phyloP scores from a whole-genome alignment of 2,329 filamentous ascomycete species.

The Fusarium luffae region DNA sequence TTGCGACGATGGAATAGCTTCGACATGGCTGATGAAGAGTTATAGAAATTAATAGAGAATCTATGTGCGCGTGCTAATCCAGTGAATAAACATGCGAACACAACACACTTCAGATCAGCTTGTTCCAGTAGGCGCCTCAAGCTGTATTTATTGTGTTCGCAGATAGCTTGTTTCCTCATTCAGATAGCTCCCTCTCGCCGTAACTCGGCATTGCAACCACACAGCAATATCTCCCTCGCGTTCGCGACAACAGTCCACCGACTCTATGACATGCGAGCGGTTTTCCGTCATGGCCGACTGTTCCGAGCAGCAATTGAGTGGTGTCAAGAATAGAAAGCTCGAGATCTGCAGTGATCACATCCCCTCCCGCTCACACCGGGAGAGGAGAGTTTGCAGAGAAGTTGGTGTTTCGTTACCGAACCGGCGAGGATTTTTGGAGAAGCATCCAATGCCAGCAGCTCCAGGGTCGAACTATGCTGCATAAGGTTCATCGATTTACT shows the following conservation, averaged over 20 bases:
- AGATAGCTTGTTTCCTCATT: not conserved
- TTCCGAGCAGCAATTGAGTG: no score
- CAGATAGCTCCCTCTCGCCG: not conserved
- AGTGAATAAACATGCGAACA: not conserved
- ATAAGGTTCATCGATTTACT: not conserved
- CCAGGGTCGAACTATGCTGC: not conserved
- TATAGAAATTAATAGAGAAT: not conserved
- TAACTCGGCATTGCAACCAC: not conserved
- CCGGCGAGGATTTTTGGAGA: not conserved
- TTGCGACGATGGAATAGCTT: conserved; percentile 29
- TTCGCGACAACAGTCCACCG: not conserved
- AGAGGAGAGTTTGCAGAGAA: not conserved
- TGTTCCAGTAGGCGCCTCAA: not conserved
- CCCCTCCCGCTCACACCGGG: not conserved
- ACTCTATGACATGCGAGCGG: conserved; percentile 18
- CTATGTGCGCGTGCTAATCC: not conserved
- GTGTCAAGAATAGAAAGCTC: conserved; percentile 3
- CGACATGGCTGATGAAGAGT: conserved; percentile 3
- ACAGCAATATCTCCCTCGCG: not conserved
- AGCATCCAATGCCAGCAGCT: not conserved
- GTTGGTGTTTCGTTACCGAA: conserved; percentile 8
- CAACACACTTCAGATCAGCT: not conserved
- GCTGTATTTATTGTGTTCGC: conserved; percentile 22
- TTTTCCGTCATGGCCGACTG: conserved; percentile 16
- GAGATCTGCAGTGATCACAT: conserved; percentile 4